A percentile compares a stretch with the other conserved stretches of the same genome.
Conservation (phyloP, 805 yeast genomes). For the Ogataea corticis region DNA sequence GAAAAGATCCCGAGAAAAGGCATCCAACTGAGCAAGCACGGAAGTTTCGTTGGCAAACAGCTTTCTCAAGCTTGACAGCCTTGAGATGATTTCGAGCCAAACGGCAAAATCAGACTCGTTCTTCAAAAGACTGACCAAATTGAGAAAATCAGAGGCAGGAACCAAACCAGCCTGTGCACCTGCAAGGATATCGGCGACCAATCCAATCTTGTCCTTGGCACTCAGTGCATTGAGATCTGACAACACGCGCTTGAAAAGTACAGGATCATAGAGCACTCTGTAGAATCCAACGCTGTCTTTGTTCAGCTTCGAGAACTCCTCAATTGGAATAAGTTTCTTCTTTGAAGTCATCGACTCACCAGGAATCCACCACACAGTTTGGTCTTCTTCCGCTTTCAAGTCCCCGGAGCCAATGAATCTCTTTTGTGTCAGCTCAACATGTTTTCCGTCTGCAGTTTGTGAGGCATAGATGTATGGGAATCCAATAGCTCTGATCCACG, state of each 20-base stretch:
- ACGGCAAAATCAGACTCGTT: constrained; percentile 45
- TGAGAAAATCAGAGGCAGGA: constrained; percentile 45
- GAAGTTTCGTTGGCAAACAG: constrained; percentile 40
- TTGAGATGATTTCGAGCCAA: constrained; percentile 53
- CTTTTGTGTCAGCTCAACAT: constrained; percentile 50
- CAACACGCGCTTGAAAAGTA: constrained; percentile 41
- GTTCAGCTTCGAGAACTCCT: constrained; percentile 44
- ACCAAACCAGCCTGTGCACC: constrained; percentile 48
- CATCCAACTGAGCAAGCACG: constrained; percentile 28
- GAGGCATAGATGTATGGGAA: constrained; percentile 65
- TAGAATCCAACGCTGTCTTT: constrained; percentile 52
- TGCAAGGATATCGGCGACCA: constrained; percentile 53
- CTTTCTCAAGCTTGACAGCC: constrained; percentile 37
- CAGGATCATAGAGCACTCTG: constrained; percentile 52
- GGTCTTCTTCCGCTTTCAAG: constrained; percentile 55
- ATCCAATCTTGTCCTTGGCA: constrained; percentile 51
- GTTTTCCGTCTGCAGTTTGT: constrained; percentile 32
- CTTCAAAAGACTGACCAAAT: constrained; percentile 38
- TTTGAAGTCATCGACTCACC: constrained; percentile 30
- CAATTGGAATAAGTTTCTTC: constrained; percentile 17
- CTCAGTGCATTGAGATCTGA: constrained; percentile 40
- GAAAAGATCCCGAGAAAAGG: constrained; percentile 38
- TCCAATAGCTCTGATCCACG: constrained; percentile 76
- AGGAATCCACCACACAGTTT: constrained; percentile 61
- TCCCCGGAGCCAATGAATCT: constrained; percentile 67